Base-by-base conservation (phyloP, 768 basidiomycete species). In the Dacryopinax primogenitus region DNA sequence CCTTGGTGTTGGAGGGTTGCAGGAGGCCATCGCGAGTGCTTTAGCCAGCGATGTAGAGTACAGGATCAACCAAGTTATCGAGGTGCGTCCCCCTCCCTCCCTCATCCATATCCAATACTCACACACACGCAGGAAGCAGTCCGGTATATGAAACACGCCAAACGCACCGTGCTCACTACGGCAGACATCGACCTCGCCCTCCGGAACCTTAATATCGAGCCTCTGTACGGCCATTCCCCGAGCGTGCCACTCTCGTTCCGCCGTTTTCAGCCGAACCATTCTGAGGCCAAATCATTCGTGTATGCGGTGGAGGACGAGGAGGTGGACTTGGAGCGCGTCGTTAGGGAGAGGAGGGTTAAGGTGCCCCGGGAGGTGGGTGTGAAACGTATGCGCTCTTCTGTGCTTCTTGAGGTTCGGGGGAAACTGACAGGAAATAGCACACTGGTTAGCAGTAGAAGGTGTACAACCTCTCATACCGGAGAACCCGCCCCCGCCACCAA, bases 391-490 rank as follows among this genome's bases (percentile, higher is more conserved):
- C 47, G 32, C 21, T 3, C 33, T 39, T 28, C n/a, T 35, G 18
- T 36, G 16, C 30, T 6, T 15, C 37, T 3, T 13, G 18, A 6
- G 6, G 23, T 15, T 7, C 41, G 41, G 41, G 3, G 6, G 41
- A 23, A 15, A 3, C 41, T 7, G 7, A 18, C 41, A 44, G 18
- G 11, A 23, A 70, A 70, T 73, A 72, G 94, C 96, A 1, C 96
- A 99, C 73, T 99, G 96, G 96, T 81, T 99, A 33, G 94, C 94
- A 0, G 92, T 99, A 37, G 96, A 99, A 70, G 96, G 96, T 28
- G 89, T 99, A 13, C 96, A 98, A 71, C 94, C 95, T 0, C 82
- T 92, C n/a, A 89, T 95, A 62, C 90, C 91, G 13, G 92, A 96
- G 73, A 98, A 98, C 73, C 93, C 93, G 0, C 87, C 90, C n/a